Base-by-base conservation (phyloP, 1,139 yeast species). In the Blastobotrys indianensis region DNA sequence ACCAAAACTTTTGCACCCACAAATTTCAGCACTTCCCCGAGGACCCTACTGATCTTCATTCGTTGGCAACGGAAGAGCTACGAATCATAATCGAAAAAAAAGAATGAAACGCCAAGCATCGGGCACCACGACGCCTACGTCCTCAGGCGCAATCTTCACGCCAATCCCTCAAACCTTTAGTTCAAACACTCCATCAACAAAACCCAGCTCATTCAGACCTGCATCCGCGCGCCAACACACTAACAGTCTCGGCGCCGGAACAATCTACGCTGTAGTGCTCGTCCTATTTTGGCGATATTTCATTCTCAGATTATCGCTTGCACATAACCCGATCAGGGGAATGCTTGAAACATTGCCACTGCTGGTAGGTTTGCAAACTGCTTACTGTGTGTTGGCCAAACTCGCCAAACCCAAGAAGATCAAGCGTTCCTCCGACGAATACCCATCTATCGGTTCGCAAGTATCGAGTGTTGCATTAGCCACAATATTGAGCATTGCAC, bases 401-500 rank as follows among this genome's bases (percentile, higher is more conserved):
- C 51, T 52, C 38, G 57, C 42, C 39, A 31, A 31, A 5, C 42
- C 33, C 5, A 16, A 20, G 25, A 38, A 35, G 28, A 31, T 32
- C 32, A 45, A 47, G 16, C 29, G 37, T 32, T 31, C 40, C 23
- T 45, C 36, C 13, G 34, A 29, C 7, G 38, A 40, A 28, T 28
- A 23, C 11, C 37, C 38, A 15, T 16, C 38, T 8, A 11, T 46
- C 5, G 42, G 39, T 3, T 23, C 42, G 12, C 43, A 39, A 25
- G 36, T 30, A 37, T 42, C 47, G 20, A 32, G 42, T 11, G 62
- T 68, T 6, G 44, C 63, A 10, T 52, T 68, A 32, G 64, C 70
- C 7, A 53, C 63, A 2, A 50, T 67, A 11, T 58, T 69, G 20
- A 50, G 82, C 5, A 47, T 72, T 10, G 50, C 75, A 11, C 66